A percentile compares a stretch with the other conserved stretches of the same genome.
Evolutionary conservation across 2,329 filamentous ascomycete species (phyloP).

Genomic region (Tolypocladium album): DNA sequence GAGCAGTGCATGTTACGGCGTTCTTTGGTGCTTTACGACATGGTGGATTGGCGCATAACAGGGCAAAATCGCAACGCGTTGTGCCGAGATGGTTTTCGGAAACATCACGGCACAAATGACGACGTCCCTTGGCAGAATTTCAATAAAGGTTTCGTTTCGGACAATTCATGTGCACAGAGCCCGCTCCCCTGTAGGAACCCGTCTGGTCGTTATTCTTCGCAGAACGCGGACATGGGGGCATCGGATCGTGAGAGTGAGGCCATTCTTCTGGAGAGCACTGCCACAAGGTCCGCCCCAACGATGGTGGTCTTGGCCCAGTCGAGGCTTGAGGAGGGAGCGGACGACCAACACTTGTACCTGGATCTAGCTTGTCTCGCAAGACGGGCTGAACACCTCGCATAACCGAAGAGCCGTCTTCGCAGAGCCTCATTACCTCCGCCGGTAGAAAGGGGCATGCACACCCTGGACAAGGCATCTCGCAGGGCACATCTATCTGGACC

Average conservation of each 20-base stretch:
- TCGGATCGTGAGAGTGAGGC: background rate
- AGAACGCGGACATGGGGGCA: background rate
- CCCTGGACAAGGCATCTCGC: background rate
- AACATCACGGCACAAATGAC: background rate
- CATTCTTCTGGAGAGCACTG: background rate
- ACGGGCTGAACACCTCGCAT: background rate
- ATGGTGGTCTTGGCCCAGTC: background rate
- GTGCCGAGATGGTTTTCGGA: background rate
- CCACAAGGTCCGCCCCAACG: background rate
- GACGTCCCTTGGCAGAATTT: background rate
- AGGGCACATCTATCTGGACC: background rate
- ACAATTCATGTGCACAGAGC: background rate
- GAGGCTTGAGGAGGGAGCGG: background rate
- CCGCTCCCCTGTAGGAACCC: background rate
- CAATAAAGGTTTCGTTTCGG: background rate
- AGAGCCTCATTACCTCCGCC: background rate
- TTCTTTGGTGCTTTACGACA: constrained; percentile 14
- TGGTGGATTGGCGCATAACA: constrained; percentile 17
- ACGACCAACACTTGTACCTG: too few species aligned
- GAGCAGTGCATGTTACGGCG: constrained; percentile 20
- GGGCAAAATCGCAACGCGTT: constrained; percentile 1
- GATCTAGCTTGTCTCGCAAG: background rate
- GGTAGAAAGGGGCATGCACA: background rate
- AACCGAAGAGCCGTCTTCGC: background rate
- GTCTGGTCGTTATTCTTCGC: background rate